phyloP scores from a whole-genome alignment of 257 asterid species.

The Solanum piurae region DNA sequence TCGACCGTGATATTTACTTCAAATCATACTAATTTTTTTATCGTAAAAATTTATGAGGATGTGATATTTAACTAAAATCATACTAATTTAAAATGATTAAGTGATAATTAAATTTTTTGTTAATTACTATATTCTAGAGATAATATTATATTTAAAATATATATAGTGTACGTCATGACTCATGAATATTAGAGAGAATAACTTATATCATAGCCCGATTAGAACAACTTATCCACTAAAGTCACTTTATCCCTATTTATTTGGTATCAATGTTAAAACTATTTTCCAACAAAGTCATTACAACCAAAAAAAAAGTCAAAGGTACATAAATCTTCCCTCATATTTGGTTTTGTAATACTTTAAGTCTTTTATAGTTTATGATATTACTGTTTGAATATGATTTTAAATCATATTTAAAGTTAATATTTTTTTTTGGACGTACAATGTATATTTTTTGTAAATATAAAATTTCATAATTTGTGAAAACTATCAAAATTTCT shows the following conservation, averaged over 20 bases:
- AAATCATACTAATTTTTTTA: not conserved
- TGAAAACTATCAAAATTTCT: not conserved
- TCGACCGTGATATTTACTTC: not conserved
- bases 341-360: not conserved
- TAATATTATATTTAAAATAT: not conserved
- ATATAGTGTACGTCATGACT: no score
- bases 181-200: not conserved
- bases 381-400: not conserved
- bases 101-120: accelerated
- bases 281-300: not conserved
- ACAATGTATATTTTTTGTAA: not conserved
- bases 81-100: no score
- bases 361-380: not conserved
- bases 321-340: not conserved
- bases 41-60: accelerated
- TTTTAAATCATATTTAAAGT: not conserved
- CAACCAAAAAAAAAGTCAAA: not conserved
- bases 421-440: not conserved
- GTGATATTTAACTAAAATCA: no score
- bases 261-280: not conserved
- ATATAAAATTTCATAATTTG: not conserved
- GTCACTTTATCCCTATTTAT: not conserved
- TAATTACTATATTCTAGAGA: not conserved
- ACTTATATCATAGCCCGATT: not conserved
- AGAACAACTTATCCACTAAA: not conserved